These are phyloP conservation scores for Paramyrothecium roridum DNA, from an alignment of 2,329 filamentous ascomycete genomes.

Conservation along the genomic window DNA sequence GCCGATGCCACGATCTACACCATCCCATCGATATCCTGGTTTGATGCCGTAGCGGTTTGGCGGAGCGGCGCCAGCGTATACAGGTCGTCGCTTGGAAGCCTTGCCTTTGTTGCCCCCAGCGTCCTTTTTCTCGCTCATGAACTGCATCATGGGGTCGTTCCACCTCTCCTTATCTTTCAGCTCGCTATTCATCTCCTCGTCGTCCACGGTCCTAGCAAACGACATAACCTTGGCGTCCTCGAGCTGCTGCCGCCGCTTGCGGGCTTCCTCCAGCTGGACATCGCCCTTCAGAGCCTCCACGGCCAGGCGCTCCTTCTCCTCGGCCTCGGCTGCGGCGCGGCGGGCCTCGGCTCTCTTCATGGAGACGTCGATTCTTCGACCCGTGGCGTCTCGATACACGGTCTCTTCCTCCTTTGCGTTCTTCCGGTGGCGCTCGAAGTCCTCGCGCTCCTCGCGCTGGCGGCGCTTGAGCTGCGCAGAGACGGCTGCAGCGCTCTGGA, in stretches of 20 bases:
- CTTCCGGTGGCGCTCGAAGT: conserved; percentile 42
- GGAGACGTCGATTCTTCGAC: conserved; percentile 87
- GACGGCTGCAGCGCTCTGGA: conserved; percentile 81
- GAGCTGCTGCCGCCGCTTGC: conserved; percentile 62
- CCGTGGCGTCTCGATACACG: conserved; percentile 92
- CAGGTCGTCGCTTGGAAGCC: conserved; percentile 47
- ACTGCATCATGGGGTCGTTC: conserved; percentile 90
- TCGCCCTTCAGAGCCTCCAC: conserved; percentile 76
- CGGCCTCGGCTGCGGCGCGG: conserved; percentile 60
- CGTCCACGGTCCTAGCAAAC: conserved; percentile 77
- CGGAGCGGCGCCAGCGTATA: conserved; percentile 76
- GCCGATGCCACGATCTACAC: conserved; percentile 88
- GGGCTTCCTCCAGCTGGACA: conserved; percentile 70
- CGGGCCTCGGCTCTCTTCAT: conserved; percentile 87
- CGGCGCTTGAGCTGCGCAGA: conserved; percentile 65
- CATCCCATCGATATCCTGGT: conserved; percentile 94
- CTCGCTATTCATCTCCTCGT: conserved; percentile 81
- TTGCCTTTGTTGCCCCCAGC: conserved; percentile 24
- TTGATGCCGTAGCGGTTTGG: conserved; percentile 93
- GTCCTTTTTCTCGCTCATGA: conserved; percentile 54
- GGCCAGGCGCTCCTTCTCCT: conserved; percentile 67
- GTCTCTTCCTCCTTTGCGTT: conserved; percentile 66
- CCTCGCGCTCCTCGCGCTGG: conserved; percentile 59
- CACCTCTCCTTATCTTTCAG: conserved; percentile 74
- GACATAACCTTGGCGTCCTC: conserved; percentile 80